These are phyloP conservation scores for Vaccinium vitisidaea DNA, from an alignment of 148 eudicot genomes.

Conservation along the genomic window DNA sequence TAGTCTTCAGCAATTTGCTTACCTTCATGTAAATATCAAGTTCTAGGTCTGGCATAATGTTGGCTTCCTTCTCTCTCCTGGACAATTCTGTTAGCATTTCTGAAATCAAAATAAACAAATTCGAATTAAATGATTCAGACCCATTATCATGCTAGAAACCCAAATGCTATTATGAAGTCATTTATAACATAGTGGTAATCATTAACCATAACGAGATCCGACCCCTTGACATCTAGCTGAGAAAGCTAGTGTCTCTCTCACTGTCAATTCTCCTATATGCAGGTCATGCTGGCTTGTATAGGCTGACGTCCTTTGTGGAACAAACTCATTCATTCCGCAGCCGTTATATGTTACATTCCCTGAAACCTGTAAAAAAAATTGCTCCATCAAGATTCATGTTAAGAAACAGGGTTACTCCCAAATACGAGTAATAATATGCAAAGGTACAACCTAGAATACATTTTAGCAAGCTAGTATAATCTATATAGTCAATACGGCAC, in stretches of 20 bases:
- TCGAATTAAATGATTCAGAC: background rate
- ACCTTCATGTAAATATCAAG: constrained; percentile 69
- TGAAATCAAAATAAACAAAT: constrained; percentile 14
- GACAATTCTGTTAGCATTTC: constrained; percentile 46
- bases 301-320: constrained; percentile 63
- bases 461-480: no score
- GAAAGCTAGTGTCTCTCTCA: constrained; percentile 62
- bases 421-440: no score
- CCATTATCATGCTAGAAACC: background rate
- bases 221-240: constrained; percentile 73
- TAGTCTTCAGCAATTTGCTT: background rate
- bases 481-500: no score
- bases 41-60: constrained; percentile 66
- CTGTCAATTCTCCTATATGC: constrained; percentile 66
- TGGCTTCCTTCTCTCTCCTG: constrained; percentile 62
- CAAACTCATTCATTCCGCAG: constrained; percentile 53
- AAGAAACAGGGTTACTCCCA: no score
- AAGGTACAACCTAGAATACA: no score
- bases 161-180: background rate
- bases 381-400: background rate
- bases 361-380: constrained; percentile 31
- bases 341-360: constrained; percentile 64
- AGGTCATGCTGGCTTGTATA: constrained; percentile 66
- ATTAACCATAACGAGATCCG: constrained; percentile 57
- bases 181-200: background rate